Percentiles rank a stretch among this genome's conserved stretches.
phyloP scores from a whole-genome alignment of 352 stramenopile species.

The Pythium diclinum region DNA sequence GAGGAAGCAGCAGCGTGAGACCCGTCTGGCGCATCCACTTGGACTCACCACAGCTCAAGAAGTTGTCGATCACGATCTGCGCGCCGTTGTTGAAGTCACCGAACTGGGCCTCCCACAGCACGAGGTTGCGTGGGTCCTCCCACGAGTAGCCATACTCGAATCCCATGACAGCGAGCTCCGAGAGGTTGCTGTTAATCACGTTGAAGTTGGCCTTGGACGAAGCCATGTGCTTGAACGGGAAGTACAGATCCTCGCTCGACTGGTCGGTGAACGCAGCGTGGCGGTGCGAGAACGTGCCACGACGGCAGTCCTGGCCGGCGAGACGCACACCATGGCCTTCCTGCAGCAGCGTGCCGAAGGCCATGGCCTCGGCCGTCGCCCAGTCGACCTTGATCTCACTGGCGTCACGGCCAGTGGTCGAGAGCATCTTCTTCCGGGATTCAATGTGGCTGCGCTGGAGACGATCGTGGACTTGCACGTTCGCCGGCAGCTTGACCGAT shows the following conservation, averaged over 20 bases:
- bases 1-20: slow-evolving; percentile 78
- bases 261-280: slow-evolving; percentile 88
- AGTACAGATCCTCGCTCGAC: slow-evolving; percentile 67
- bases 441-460: slow-evolving; percentile 80
- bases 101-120: slow-evolving; percentile 91
- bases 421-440: slow-evolving; percentile 68
- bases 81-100: slow-evolving; percentile 89
- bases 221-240: slow-evolving; percentile 65
- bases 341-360: slow-evolving; percentile 81
- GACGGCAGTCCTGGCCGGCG: slow-evolving; percentile 84
- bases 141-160: slow-evolving; percentile 91
- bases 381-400: slow-evolving; percentile 74
- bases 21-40: slow-evolving; percentile 90
- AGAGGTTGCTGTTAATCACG: slow-evolving; percentile 82
- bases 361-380: slow-evolving; percentile 86
- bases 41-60: slow-evolving; percentile 79
- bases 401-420: slow-evolving; percentile 22
- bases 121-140: slow-evolving; percentile 72
- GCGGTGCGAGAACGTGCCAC: slow-evolving; percentile 87
- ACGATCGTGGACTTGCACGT: slow-evolving; percentile 61
- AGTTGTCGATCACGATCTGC: slow-evolving; percentile 89
- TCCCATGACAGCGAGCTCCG: slow-evolving; percentile 84
- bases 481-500: slow-evolving; percentile 56
- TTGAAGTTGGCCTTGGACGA: slow-evolving; percentile 42
- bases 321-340: slow-evolving; percentile 83